Percentiles rank a stretch among this genome's conserved stretches.
Conservation (phyloP, 169 alveolate species). For the Toxoplasma gondii region DNA sequence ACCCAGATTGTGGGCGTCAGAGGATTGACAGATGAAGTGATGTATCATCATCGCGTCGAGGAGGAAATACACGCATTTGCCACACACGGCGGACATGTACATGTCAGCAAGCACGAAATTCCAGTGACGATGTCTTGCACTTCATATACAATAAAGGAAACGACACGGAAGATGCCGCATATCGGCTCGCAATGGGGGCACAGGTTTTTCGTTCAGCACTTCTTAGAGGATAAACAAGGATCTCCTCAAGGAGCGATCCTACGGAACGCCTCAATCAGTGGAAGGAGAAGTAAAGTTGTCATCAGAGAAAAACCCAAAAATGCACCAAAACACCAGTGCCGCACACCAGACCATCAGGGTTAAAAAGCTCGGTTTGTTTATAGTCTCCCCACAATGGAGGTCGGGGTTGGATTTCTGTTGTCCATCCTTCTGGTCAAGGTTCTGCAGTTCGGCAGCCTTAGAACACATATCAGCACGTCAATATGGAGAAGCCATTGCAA, state of each 20-base stretch:
- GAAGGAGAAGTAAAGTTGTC: conserved; percentile 46
- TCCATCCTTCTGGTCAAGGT: conserved; percentile 32
- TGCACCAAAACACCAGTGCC: neutral
- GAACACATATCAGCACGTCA: neutral
- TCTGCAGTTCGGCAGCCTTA: neutral
- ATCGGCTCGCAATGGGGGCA: neutral
- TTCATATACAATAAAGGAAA: neutral
- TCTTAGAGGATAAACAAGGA: conserved; percentile 53
- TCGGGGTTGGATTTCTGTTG: conserved; percentile 59
- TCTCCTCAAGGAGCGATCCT: conserved; percentile 33
- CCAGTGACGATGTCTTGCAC: too few species aligned
- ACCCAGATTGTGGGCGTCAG: conserved; percentile 11
- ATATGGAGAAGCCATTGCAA: neutral
- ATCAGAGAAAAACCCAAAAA: neutral
- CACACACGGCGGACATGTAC: neutral
- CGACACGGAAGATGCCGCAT: neutral
- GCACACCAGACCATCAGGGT: conserved; percentile 36
- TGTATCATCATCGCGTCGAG: neutral
- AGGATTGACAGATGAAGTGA: conserved; percentile 50
- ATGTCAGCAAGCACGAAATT: neutral
- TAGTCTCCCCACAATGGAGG: neutral
- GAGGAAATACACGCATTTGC: neutral
- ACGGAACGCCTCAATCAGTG: conserved; percentile 38
- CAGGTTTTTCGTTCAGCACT: conserved; percentile 21
- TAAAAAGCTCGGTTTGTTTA: conserved; percentile 59